Percentiles rank a stretch among this genome's conserved stretches.
Conservation (phyloP, 2,329 filamentous ascomycete species). For the Dothideomycetidae sp. region DNA sequence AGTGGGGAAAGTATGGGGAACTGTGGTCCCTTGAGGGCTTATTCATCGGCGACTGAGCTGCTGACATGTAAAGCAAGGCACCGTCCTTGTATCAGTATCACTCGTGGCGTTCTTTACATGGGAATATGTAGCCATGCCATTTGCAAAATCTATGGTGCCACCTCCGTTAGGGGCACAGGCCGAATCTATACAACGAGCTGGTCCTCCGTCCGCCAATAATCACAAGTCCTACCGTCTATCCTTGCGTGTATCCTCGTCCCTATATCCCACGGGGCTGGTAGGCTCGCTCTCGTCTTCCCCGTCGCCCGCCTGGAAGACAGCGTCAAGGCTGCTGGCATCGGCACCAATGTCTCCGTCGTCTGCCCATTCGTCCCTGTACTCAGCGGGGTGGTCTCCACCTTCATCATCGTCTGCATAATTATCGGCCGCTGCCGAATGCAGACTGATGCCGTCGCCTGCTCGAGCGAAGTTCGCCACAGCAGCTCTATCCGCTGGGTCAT, state of each 20-base stretch:
- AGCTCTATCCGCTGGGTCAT: slow-evolving; percentile 24
- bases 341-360: slow-evolving; percentile 31
- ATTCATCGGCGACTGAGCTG: too few relatives aligned
- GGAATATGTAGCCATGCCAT: too few relatives aligned
- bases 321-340: slow-evolving; percentile 26
- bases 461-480: slow-evolving; percentile 17
- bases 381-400: slow-evolving; percentile 11
- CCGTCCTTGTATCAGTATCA: too few relatives aligned
- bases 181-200: too few relatives aligned
- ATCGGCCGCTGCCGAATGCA: slow-evolving; percentile 39
- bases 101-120: too few relatives aligned
- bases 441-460: slow-evolving; percentile 37
- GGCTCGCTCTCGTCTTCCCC: slow-evolving; percentile 17
- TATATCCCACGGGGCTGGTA: background rate
- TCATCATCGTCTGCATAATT: slow-evolving; percentile 24
- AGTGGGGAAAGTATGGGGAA: too few relatives aligned
- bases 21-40: too few relatives aligned
- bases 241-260: background rate
- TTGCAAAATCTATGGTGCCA: too few relatives aligned
- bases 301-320: slow-evolving; percentile 33
- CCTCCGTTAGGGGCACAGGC: too few relatives aligned
- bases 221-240: background rate
- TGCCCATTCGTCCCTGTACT: slow-evolving; percentile 19
- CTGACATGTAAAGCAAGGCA: too few relatives aligned
- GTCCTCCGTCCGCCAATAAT: too few relatives aligned